Evolutionary conservation across 352 stramenopile genomes (phyloP), one percentile per base, ranked within the genome.

Genomic region (Phytopythium mirpurense): DNA sequence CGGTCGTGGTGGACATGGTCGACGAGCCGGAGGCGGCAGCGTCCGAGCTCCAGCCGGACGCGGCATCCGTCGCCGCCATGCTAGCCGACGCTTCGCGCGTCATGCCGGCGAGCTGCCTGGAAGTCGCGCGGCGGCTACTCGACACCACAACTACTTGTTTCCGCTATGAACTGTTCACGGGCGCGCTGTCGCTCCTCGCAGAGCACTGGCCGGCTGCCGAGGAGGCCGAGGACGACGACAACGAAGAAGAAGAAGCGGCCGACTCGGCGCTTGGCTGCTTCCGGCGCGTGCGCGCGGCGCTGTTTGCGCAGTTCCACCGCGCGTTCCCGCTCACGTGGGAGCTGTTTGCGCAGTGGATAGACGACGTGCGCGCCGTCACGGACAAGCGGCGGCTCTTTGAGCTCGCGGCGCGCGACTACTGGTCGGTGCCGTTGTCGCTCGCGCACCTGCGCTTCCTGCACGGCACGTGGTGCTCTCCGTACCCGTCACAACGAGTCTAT

Each of bases 321-420:
- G 66, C 51, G 2, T 87, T 83, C 45, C 79, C 79, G 12, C 57
- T 90, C 9, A 85, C 71, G 16, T 63, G 73, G 18, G 66, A 74
- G 45, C 70, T 88, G 63, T 85, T 83, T 50, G 26, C 41, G 24
- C 67, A 88, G 48, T 90, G 69, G 71, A 68, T 86, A 18, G 53
- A 41, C 34, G 73, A 83, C 41, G 51, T 59, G 1, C 51, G 67
- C 0, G 41, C 59, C 0, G 29, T 67, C 6, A 49, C 6, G 9
- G 24, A 60, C 27, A 59, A 69, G 49, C 55, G 70, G 56, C 44
- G 35, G 16, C 54, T 90, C 7, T 84, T 72, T 21, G 65, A 78
- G 41, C 52, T 74, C 5, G 59, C 79, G 8, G 41, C 46, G 21
- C 15, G 27, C 9, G 79, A 88, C 48, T 90, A 90, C 51, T 76